Evolutionary conservation across 768 basidiomycete species (phyloP).

Genomic region (Naganishia vishniacii): DNA sequence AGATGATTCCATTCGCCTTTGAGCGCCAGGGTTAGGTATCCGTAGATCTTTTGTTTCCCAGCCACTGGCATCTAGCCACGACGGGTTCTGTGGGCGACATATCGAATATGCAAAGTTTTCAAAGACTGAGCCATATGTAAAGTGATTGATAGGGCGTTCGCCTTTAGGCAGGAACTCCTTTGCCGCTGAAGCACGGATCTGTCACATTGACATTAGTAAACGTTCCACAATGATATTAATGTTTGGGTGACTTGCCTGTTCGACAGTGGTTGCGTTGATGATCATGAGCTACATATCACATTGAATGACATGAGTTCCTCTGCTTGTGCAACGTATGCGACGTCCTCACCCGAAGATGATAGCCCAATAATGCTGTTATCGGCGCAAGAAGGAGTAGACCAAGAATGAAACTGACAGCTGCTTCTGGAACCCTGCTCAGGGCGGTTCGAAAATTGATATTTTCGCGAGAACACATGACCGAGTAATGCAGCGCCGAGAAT

Average conservation of each 20-base stretch:
- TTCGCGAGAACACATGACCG: constrained; percentile 58
- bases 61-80: constrained; percentile 66
- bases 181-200: constrained; percentile 84
- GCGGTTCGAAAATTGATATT: constrained; percentile 55
- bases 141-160: constrained; percentile 65
- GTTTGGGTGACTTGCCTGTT: constrained; percentile 61
- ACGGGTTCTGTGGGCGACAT: constrained; percentile 72
- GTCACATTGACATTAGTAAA: constrained; percentile 35
- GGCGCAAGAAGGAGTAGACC: constrained; percentile 74
- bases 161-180: constrained; percentile 61
- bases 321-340: not conserved
- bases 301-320: constrained; percentile 16
- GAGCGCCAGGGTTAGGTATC: constrained; percentile 63
- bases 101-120: constrained; percentile 69
- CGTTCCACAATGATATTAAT: constrained; percentile 29
- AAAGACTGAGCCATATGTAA: constrained; percentile 71
- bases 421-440: constrained; percentile 60
- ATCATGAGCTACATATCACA: constrained; percentile 55
- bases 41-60: constrained; percentile 67
- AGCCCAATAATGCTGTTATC: constrained; percentile 67
- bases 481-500: constrained; percentile 77
- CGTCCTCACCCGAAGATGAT: constrained; percentile 73
- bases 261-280: constrained; percentile 89
- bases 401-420: constrained; percentile 71
- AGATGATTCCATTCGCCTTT: not conserved